These are phyloP conservation scores for Aspergillus terreus DNA, from an alignment of 2,329 filamentous ascomycete genomes.

Conservation along the genomic window DNA sequence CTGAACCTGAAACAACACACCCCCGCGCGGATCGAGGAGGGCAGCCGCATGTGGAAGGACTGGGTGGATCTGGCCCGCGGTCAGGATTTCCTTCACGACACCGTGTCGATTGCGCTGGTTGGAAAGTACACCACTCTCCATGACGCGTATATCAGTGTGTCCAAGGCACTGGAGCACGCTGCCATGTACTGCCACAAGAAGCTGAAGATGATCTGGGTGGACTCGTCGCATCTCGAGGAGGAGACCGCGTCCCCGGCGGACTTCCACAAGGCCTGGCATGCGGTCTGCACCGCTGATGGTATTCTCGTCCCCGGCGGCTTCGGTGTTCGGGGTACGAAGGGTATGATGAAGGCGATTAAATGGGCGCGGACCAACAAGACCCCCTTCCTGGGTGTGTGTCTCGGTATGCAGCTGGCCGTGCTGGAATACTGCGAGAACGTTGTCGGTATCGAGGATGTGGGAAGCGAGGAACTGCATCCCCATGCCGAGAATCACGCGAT, in stretches of 20 bases:
- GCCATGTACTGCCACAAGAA: constrained; percentile 81
- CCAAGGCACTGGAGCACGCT: constrained; percentile 83
- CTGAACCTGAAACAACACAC: constrained; percentile 53
- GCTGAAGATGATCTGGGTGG: constrained; percentile 78
- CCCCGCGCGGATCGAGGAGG: constrained; percentile 49
- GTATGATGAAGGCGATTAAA: constrained; percentile 83
- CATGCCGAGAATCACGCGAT: constrained; percentile 66
- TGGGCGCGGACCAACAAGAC: constrained; percentile 80
- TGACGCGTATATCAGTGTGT: constrained; percentile 80
- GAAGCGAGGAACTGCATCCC: constrained; percentile 54
- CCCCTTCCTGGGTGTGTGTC: constrained; percentile 84
- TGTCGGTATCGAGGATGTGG: constrained; percentile 58
- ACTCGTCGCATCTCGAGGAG: constrained; percentile 78
- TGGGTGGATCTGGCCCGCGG: constrained; percentile 72
- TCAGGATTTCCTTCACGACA: constrained; percentile 63
- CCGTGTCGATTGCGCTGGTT: constrained; percentile 78
- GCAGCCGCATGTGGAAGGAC: constrained; percentile 67
- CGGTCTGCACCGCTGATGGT: constrained; percentile 62
- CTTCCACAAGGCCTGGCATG: constrained; percentile 83
- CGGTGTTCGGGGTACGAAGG: constrained; percentile 75
- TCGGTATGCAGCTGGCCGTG: constrained; percentile 90
- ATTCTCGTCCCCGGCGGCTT: constrained; percentile 68
- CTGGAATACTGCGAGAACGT: constrained; percentile 81
- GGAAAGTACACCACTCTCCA: constrained; percentile 86
- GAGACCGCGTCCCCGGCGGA: constrained; percentile 61